These are phyloP conservation scores for Colletotrichum simmondsii DNA, from an alignment of 2,329 filamentous ascomycete species.

Conservation along the genomic window DNA sequence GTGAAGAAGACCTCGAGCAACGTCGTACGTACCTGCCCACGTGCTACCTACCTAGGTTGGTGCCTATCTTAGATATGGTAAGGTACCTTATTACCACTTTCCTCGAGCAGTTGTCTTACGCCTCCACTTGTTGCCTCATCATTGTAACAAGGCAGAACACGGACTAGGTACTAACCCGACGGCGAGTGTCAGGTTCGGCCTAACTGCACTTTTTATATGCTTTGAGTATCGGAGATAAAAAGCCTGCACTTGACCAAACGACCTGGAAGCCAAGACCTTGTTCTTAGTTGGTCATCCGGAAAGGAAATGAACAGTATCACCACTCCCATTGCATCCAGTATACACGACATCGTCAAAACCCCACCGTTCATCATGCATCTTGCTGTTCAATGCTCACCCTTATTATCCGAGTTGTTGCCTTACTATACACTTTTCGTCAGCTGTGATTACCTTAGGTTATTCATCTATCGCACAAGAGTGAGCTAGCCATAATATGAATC, in stretches of 20 bases:
- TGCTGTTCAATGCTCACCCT: not conserved
- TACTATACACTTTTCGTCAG: not conserved
- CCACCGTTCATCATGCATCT: not conserved
- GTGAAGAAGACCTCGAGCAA: not conserved
- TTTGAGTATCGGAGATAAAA: not conserved
- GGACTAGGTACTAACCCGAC: not conserved
- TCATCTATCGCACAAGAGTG: not conserved
- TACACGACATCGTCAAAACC: no score
- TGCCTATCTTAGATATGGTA: no score
- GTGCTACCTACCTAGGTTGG: no score
- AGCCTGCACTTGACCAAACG: not conserved
- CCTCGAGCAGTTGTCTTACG: not conserved
- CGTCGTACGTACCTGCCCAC: not conserved
- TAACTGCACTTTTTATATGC: not conserved
- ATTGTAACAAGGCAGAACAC: not conserved
- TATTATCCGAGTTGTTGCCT: not conserved
- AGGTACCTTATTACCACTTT: no score
- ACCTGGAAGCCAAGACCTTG: not conserved
- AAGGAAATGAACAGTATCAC: not conserved
- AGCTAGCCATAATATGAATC: not conserved
- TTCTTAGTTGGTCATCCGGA: not conserved
- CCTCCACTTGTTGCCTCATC: not conserved
- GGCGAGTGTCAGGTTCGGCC: not conserved
- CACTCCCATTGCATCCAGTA: not conserved
- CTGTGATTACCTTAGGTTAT: not conserved